Conservation (phyloP, 768 basidiomycete species). For the Termitomyces sp. region DNA sequence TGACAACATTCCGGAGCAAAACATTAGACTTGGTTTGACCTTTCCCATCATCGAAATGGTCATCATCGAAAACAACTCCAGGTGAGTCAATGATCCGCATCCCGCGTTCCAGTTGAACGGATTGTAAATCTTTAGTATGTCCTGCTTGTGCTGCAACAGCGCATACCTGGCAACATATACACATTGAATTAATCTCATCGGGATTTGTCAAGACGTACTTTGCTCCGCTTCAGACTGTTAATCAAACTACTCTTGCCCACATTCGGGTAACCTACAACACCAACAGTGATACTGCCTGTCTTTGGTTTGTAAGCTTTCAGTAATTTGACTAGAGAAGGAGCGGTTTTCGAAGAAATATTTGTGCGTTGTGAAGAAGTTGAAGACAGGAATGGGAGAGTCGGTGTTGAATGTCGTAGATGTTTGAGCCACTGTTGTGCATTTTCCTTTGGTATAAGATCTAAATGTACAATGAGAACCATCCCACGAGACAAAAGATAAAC, state of each 20-base stretch:
- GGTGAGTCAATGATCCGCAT: slow-evolving; percentile 93
- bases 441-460: slow-evolving; percentile 84
- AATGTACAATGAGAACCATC: background rate
- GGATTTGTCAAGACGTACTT: slow-evolving; percentile 35
- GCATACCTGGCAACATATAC: slow-evolving; percentile 55
- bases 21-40: slow-evolving; percentile 53
- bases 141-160: slow-evolving; percentile 93
- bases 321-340: slow-evolving; percentile 72
- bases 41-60: slow-evolving; percentile 36
- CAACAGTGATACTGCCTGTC: slow-evolving; percentile 71
- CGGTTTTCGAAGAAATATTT: slow-evolving; percentile 74
- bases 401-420: slow-evolving; percentile 87
- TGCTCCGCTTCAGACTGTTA: slow-evolving; percentile 84
- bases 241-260: slow-evolving; percentile 95
- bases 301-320: slow-evolving; percentile 80
- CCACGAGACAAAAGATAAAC: background rate
- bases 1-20: slow-evolving; percentile 82
- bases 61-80: slow-evolving; percentile 92
- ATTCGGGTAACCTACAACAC: slow-evolving; percentile 95
- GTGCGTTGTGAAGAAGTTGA: slow-evolving; percentile 71
- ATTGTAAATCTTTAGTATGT: slow-evolving; percentile 89
- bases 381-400: slow-evolving; percentile 88
- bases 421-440: slow-evolving; percentile 90
- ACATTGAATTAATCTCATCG: background rate
- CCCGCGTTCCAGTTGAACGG: slow-evolving; percentile 87